Base-by-base conservation (phyloP, 2,329 filamentous ascomycete species). In the Colletotrichum orchidophilum region DNA sequence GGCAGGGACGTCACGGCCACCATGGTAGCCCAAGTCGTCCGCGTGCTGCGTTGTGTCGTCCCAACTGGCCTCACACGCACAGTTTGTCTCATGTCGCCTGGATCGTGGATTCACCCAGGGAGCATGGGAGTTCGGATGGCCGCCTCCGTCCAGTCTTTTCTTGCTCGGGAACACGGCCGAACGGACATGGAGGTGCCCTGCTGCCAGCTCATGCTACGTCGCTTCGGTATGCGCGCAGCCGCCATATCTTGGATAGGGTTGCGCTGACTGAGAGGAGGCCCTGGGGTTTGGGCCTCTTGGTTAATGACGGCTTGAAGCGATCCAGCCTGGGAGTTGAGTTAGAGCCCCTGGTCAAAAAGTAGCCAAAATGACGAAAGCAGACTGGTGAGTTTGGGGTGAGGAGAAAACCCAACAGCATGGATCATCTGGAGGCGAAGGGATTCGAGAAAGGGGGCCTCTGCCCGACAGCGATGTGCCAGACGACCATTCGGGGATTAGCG, bases 1-100 rank as follows among this genome's bases (percentile, higher is more conserved):
- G 57, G 70, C 70, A 63, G 50, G 65, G 59, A 72, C 63, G 68
- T 62, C 68, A 63, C 29, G 64, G 33, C 64, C 55, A 58, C n/a
- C 46, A 63, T 31, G 15, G 39, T 18, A 39, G 52, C 42, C 50
- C 67, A 66, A 52, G 63, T 55, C 63, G 39, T 66, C 35, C 33
- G 42, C n/a, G 24, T 33, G 39, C 57, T 9, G 26, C 58, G 46
- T 12, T 12, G 42, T 63, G 59, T 70, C 70, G 55, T 70, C 70
- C 54, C 55, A 63, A 63, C 69, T 53, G 42, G 27, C 52, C 42
- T 63, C 64, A 27, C 69, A 63, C 42, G 63, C 52, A 39, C 26
- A 50, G 67, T 33, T 57, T 67, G 64, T 69, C 64, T 63, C 64
- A 68, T 55, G 53, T 71, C 9, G 18, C 27, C 18, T 46, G 53